Conservation (phyloP, 148 eudicot genomes). For the Agrostemma githago region DNA sequence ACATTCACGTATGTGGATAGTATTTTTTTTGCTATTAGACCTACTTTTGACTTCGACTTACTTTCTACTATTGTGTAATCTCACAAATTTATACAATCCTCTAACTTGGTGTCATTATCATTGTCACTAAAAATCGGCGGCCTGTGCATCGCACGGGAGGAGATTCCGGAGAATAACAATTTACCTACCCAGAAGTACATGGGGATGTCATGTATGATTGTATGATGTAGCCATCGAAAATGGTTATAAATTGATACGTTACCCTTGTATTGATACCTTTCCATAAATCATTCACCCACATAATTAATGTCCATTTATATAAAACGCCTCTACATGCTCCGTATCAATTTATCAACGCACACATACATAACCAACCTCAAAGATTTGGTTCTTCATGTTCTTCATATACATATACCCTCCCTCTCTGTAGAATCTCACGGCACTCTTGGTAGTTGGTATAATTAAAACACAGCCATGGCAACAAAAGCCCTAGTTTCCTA, state of each 20-base stretch:
- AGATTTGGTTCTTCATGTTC: not conserved
- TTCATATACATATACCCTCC: not conserved
- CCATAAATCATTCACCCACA: not conserved
- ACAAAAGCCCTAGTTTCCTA: slow-evolving; percentile 54
- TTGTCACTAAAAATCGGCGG: too few species aligned
- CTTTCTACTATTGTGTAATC: too few species aligned
- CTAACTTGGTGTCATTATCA: too few species aligned
- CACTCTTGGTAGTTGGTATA: too few species aligned
- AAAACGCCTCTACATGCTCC: not conserved
- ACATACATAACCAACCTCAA: not conserved
- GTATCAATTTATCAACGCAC: not conserved
- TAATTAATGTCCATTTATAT: not conserved
- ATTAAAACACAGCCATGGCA: slow-evolving; percentile 6
- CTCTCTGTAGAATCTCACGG: not conserved
- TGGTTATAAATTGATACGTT: not conserved
- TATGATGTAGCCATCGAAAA: not conserved
- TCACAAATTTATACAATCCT: too few species aligned
- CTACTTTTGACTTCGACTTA: too few species aligned
- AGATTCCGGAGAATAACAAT: too few species aligned
- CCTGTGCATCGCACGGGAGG: too few species aligned
- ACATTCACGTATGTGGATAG: too few species aligned
- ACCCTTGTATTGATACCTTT: not conserved
- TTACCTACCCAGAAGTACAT: too few species aligned
- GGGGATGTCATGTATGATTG: too few species aligned
- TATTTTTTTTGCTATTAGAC: too few species aligned